Base-by-base conservation (phyloP, 441 rosid species). In the Populus hybrid region DNA sequence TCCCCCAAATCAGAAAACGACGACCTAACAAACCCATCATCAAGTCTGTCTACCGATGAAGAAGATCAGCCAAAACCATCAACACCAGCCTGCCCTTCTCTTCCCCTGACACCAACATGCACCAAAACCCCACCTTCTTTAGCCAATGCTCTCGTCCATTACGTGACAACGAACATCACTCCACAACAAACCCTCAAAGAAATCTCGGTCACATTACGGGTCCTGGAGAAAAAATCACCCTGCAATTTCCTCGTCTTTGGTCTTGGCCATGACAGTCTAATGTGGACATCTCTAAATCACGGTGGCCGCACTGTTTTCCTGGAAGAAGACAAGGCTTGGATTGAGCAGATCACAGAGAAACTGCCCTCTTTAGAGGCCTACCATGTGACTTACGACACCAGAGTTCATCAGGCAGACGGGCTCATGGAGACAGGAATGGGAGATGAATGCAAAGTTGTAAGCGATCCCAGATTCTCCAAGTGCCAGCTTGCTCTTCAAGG, bases 171-270 rank as follows among this genome's bases (percentile, higher is more conserved):
- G 50, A 87, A 89, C 10, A 87, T 91, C 88, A 93, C 94, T 34
- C 99, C 97, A 3, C 98, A 93, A 34, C 98, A 95, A 77, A 95
- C 99, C 3, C 72, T 84, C 7, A 93, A 84, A 24, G 99, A 95
- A 75, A 91, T 95, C 75, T 84, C 88, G 0, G 94, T 95, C 24
- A 79, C 89, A 2, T 81, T 90, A 10, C 81, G 84, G 77, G 88
- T 92, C 4, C 86, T 95, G 3, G 88, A 84, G 71, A 89, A 85
- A 68, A 95, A 91, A 68, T 92, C 99, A 4, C 98, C 98, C 0
- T 92, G 98, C 84, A 94, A 94, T 78, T 94, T 95, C 91, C 84
- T 95, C 26, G 92, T 95, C 70, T 95, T 94, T 20, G 98, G 99
- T 57, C 84, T 95, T 8, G 97, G 99, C 77, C 99, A 94, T 34